Evolutionary conservation across 192 early-diverging fungal genomes (phyloP).

Genomic region (Gonapodya prolifera): DNA sequence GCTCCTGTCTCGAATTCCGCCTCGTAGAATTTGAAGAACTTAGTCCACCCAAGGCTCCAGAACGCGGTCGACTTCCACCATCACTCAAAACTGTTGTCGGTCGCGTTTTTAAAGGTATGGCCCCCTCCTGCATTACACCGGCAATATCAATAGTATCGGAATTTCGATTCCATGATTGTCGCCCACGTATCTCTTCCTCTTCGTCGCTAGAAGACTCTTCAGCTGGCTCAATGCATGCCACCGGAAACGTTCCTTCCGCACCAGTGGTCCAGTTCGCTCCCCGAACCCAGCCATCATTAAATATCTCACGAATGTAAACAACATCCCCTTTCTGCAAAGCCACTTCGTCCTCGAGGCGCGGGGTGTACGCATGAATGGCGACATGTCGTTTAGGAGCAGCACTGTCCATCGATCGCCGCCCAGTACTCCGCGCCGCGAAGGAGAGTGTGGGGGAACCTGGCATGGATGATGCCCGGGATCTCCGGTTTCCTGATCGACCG

Average conservation of each 20-base stretch:
- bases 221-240: constrained; percentile 3
- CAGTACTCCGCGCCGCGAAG: neutral
- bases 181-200: neutral
- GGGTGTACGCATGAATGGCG: constrained; percentile 8
- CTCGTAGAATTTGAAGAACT: neutral
- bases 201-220: neutral
- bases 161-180: neutral
- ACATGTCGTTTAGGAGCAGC: constrained; percentile 2
- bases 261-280: constrained; percentile 6
- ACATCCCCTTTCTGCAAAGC: constrained; percentile 1
- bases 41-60: neutral
- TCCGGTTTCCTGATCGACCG: neutral
- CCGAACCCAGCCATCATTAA: constrained; percentile 11
- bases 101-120: neutral
- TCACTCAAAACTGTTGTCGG: neutral
- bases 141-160: neutral
- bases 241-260: constrained; percentile 6
- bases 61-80: neutral
- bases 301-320: constrained; percentile 6
- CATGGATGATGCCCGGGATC: neutral
- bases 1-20: neutral
- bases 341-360: constrained; percentile 8
- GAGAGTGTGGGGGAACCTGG: neutral
- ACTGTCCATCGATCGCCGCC: neutral
- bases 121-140: neutral